Base-by-base conservation (phyloP, 805 yeast genomes). In the Zygotorulaspora danielsina region DNA sequence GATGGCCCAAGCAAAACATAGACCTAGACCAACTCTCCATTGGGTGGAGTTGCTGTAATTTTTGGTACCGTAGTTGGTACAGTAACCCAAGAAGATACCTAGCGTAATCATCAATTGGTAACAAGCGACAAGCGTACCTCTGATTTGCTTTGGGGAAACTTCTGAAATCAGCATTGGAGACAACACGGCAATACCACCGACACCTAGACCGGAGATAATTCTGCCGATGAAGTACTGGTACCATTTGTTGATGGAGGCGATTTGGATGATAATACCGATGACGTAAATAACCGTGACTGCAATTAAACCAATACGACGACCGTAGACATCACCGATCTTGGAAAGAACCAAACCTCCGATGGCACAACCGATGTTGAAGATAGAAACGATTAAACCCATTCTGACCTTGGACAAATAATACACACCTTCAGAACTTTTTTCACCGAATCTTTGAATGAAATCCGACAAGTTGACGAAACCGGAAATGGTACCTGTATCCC, bases 71-170 rank as follows among this genome's bases (percentile, higher is more conserved):
- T 73, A 82, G 46, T 78, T 79, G 41, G 81, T 72, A 65, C 87
- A 81, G 72, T 81, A 80, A 60, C 89, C 90, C 53, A 82, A 67
- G 66, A 82, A 81, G 55, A 82, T 82, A 67, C 88, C 89, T 34
- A 76, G 64, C 30, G 89, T 81, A 49, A 81, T 76, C 75, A 75
- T 77, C 57, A 82, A 70, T 65, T 82, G 89, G 69, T 74, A 82
- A 53, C 78, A 75, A 32, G 81, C 75, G 33, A 82, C 88, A 43
- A 80, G 70, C 21, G 84, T 71, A 63, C 87, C 87, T 75, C 89
- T 77, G 33, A 81, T 64, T 40, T 73, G 58, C 34, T 57, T 59
- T 42, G 64, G 63, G 27, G 63, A 50, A 38, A 58, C 57, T 49
- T 61, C 63, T 24, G 83, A 72, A 51, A 81, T 79, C 62, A 81